Evolutionary conservation across 768 basidiomycete species (phyloP).

Genomic region (Suillus occidentalis): DNA sequence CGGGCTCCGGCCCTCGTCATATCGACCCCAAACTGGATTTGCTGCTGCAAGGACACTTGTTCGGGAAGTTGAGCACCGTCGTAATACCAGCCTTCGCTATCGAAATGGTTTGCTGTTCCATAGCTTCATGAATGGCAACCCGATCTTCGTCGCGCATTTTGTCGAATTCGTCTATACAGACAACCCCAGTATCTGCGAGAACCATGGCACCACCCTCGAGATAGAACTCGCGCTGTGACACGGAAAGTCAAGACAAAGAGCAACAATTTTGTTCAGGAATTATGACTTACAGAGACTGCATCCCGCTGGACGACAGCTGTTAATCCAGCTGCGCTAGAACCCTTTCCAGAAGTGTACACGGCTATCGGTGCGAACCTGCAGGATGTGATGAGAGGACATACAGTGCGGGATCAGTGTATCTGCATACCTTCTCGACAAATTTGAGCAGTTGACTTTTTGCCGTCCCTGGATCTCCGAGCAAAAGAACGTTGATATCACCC

Average conservation of each 20-base stretch:
- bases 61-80: constrained; percentile 92
- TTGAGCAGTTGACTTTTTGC: constrained; percentile 98
- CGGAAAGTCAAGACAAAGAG: constrained; percentile 8
- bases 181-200: constrained; percentile 95
- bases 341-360: constrained; percentile 98
- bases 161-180: constrained; percentile 99
- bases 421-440: constrained; percentile 88
- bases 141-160: constrained; percentile 99
- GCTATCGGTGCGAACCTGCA: constrained; percentile 94
- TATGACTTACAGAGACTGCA: constrained; percentile 71
- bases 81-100: constrained; percentile 99
- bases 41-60: constrained; percentile 97
- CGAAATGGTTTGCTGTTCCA: constrained; percentile 99
- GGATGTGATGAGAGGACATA: constrained; percentile 5
- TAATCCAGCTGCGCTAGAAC: constrained; percentile 96
- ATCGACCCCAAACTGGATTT: constrained; percentile 96
- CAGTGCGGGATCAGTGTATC: not conserved
- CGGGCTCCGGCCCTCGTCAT: constrained; percentile 94
- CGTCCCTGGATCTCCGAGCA: constrained; percentile 97
- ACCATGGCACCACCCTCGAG: constrained; percentile 99
- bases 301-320: constrained; percentile 98
- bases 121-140: constrained; percentile 98
- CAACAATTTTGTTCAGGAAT: not conserved
- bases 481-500: constrained; percentile 96
- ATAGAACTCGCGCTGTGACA: constrained; percentile 88